Evolutionary conservation across 306 rosid genomes (phyloP).

Genomic region (Notholithocarpus densiflorus): DNA sequence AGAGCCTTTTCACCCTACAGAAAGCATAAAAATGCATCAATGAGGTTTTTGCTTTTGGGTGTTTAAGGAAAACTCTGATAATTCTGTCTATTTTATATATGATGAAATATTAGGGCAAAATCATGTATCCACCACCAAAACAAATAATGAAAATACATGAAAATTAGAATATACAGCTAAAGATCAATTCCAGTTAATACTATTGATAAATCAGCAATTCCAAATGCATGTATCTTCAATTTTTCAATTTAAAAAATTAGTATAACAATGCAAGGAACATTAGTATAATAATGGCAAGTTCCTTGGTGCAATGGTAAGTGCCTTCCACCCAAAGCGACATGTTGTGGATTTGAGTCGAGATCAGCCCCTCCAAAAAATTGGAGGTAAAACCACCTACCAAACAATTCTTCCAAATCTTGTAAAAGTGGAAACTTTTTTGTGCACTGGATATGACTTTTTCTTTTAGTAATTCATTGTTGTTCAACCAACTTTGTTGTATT

Average conservation of each 20-base stretch:
- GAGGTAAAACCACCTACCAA: too few species aligned
- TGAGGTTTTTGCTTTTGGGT: not conserved
- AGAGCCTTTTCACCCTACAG: conserved; percentile 45
- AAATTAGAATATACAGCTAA: not conserved
- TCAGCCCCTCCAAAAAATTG: too few species aligned
- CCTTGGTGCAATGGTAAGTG: too few species aligned
- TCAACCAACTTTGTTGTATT: not conserved
- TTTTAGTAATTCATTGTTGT: not conserved
- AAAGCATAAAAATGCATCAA: not conserved
- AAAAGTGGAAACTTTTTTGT: too few species aligned
- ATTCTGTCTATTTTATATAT: not conserved
- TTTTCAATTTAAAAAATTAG: too few species aligned
- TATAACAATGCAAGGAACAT: not conserved
- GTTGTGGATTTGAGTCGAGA: too few species aligned
- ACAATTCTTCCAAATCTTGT: too few species aligned
- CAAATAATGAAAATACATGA: not conserved
- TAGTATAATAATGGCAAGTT: not conserved
- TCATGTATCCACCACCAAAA: not conserved
- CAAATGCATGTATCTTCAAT: too few species aligned
- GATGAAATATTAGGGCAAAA: not conserved
- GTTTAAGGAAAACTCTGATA: not conserved
- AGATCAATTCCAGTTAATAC: not conserved
- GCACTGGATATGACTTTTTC: too few species aligned
- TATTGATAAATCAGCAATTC: too few species aligned
- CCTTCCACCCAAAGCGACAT: too few species aligned